These are phyloP conservation scores for Metarhizium rileyi DNA, from an alignment of 2,329 filamentous ascomycete species.

Conservation along the genomic window DNA sequence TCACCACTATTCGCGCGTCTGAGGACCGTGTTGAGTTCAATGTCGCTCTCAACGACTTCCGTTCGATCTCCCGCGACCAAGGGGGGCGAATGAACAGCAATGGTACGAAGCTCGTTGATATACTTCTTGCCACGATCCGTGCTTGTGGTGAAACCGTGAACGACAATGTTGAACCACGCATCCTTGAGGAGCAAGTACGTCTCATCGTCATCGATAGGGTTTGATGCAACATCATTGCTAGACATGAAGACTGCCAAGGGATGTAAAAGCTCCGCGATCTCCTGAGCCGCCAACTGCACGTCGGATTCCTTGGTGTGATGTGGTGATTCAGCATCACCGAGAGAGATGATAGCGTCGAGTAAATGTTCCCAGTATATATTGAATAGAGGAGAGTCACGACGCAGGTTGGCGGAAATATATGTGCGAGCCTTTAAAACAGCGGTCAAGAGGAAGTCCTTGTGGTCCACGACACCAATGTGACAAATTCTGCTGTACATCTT, in stretches of 20 bases:
- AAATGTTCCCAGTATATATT: constrained; percentile 76
- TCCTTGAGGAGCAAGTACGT: constrained; percentile 69
- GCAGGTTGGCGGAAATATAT: constrained; percentile 62
- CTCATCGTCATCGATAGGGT: constrained; percentile 51
- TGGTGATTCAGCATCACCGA: constrained; percentile 73
- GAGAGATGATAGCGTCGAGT: constrained; percentile 78
- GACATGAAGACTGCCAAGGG: constrained; percentile 83
- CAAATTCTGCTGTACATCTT: constrained; percentile 72
- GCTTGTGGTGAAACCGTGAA: constrained; percentile 76
- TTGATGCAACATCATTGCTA: constrained; percentile 44
- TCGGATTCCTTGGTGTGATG: constrained; percentile 68
- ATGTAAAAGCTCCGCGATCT: constrained; percentile 79
- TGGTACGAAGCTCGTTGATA: constrained; percentile 64
- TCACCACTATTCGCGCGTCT: constrained; percentile 76
- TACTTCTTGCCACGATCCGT: constrained; percentile 67
- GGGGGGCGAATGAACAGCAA: constrained; percentile 81
- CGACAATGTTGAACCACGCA: constrained; percentile 96
- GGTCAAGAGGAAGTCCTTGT: constrained; percentile 55
- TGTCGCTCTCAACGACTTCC: constrained; percentile 88
- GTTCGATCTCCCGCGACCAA: constrained; percentile 81
- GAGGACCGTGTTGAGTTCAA: constrained; percentile 90
- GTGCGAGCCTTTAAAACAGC: constrained; percentile 73
- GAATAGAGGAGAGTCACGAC: constrained; percentile 62
- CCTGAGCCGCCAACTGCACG: constrained; percentile 69
- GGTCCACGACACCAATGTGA: constrained; percentile 61